A percentile compares a stretch with the other conserved stretches of the same genome.
These are phyloP conservation scores for Talaromyces sp. DNA, from an alignment of 2,329 filamentous ascomycete genomes.

Conservation along the genomic window DNA sequence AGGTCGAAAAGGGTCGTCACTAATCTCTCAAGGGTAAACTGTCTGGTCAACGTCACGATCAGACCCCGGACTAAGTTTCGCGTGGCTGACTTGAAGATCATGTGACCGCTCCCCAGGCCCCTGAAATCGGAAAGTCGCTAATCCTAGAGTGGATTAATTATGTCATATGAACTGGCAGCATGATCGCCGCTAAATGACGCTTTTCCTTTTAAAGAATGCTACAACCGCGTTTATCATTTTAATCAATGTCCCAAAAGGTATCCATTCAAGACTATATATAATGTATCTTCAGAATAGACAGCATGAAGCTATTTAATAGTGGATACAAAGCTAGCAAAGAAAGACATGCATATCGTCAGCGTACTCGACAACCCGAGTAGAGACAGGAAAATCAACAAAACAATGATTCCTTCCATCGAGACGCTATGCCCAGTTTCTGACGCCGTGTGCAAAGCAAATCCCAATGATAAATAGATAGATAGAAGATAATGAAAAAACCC, in stretches of 20 bases:
- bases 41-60: not conserved
- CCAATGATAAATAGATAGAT: slow-evolving; percentile 2
- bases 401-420: slow-evolving; percentile 15
- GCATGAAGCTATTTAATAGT: not conserved
- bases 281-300: not conserved
- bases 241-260: not conserved
- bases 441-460: slow-evolving; percentile 16
- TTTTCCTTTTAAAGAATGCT: not conserved
- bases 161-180: slow-evolving; percentile 8
- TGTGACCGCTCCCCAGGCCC: slow-evolving; percentile 10
- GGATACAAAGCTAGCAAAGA: not conserved
- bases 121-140: not conserved
- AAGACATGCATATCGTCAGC: not conserved
- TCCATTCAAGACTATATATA: not conserved
- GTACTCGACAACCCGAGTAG: not conserved
- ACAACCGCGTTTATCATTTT: not conserved
- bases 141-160: not conserved
- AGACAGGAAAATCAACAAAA: not conserved
- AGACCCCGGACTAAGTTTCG: slow-evolving; percentile 8
- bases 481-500: not conserved
- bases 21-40: not conserved
- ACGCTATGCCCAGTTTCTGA: slow-evolving; percentile 20
- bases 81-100: slow-evolving; percentile 11
- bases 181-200: not conserved
- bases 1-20: not conserved